Base-by-base conservation (phyloP, 106 monocot genomes). In the Vanilla planifolia region DNA sequence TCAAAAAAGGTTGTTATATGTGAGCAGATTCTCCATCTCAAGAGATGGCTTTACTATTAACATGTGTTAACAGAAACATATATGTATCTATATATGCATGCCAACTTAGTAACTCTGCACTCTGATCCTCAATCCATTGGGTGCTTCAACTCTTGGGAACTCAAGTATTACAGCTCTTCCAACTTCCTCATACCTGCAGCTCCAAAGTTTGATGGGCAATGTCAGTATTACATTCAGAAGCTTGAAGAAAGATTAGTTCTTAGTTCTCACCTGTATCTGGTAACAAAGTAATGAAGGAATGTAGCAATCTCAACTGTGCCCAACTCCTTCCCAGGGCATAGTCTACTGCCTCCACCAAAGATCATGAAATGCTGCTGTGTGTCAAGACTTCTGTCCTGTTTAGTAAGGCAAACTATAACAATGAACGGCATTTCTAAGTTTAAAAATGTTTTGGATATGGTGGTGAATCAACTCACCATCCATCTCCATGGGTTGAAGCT, bases 401-500 rank as follows among this genome's bases (percentile, higher is more conserved):
- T 53, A 42, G 35, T 8, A 35, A 4, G 40, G 15, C 14, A 22
- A 44, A 24, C 4, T 41, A 55, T 56, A 17, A 34, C 9, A 36
- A 16, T n/a, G 5, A 10, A 32, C 2, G 29, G 17, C 13, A 17
- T 50, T 37, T 11, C 25, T 17, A 33, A 37, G 19, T n/a, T 8
- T 0, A 23, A 60, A 25, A 27, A 42, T 3, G 19, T 7, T 20
- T n/a, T 20, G 59, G 11, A n/a, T 5, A 25, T 26, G 6, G 17
- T 15, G 26, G 17, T 23, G 29, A 16, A 28, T 2, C n/a, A 2
- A n/a, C 75, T 67, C 16, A 98, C 91, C 87, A 73, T 65, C 96
- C 96, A 98, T 79, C 96, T 88, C 96, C 96, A 98, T 63, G 96
- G 96, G 75, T 98, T 82, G 82, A 98, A 98, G 45, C n/a, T 59